phyloP scores from a whole-genome alignment of 140 eudicot genomes.

The Cichorium intybus region DNA sequence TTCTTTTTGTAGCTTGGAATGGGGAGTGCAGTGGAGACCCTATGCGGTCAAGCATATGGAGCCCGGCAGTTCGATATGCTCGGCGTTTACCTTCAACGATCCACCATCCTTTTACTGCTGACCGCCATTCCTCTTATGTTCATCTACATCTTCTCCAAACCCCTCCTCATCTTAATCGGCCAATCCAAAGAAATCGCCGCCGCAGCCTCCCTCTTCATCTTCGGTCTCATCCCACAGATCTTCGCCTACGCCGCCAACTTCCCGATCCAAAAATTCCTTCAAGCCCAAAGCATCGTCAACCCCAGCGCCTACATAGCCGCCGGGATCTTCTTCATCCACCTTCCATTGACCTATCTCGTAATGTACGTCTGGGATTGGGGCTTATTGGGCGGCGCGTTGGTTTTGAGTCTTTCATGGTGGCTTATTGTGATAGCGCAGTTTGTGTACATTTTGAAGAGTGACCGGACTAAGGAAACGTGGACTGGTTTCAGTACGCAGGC shows the following conservation, averaged over 20 bases:
- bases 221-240: conserved; percentile 34
- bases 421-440: conserved; percentile 21
- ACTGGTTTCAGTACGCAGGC: conserved; percentile 18
- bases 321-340: not conserved
- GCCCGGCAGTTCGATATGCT: conserved; percentile 38
- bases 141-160: conserved; percentile 25
- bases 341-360: conserved; percentile 21
- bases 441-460: conserved; percentile 22
- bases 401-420: conserved; percentile 36
- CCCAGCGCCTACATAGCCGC: conserved; percentile 32
- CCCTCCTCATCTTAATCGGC: conserved; percentile 23
- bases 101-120: conserved; percentile 27
- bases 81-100: conserved; percentile 45
- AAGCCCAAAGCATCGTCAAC: conserved; percentile 31
- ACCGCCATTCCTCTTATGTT: conserved; percentile 14
- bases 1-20: conserved; percentile 41
- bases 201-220: conserved; percentile 25
- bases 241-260: conserved; percentile 33
- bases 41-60: conserved; percentile 56
- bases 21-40: conserved; percentile 55
- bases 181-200: conserved; percentile 22
- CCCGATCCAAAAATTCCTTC: conserved; percentile 33
- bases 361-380: conserved; percentile 21
- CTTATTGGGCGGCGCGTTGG: conserved; percentile 22
- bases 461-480: conserved; percentile 26